A percentile compares a stretch with the other conserved stretches of the same genome.
Conservation (phyloP, 2,329 filamentous ascomycete genomes). For the Arthroderma sp. region DNA sequence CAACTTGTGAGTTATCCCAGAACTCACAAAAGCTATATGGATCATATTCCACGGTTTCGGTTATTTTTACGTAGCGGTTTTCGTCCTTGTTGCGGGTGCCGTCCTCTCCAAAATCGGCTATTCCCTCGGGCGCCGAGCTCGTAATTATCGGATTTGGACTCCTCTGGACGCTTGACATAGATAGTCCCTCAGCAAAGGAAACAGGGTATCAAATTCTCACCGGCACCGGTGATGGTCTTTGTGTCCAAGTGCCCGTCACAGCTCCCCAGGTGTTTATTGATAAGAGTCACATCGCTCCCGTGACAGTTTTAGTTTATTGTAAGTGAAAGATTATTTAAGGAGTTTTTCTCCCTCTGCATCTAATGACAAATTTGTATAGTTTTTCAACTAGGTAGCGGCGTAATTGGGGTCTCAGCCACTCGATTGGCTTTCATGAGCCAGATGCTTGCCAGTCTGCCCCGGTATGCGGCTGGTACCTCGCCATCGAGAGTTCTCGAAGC, state of each 20-base stretch:
- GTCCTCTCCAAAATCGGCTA: not conserved
- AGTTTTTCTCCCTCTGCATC: no score
- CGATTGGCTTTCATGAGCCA: no score
- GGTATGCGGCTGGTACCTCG: no score
- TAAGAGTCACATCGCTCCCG: not conserved
- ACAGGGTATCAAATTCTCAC: conserved; percentile 15
- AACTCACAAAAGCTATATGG: not conserved
- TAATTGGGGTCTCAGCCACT: no score
- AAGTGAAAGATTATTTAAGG: no score
- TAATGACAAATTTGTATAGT: no score
- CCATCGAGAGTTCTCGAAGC: no score
- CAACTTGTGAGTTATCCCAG: not conserved
- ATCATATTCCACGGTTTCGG: no score
- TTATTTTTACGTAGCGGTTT: not conserved
- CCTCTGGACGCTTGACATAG: conserved; percentile 15
- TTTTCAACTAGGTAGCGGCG: no score
- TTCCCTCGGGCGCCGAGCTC: not conserved
- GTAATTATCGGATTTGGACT: conserved; percentile 16
- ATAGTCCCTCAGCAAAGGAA: conserved; percentile 11
- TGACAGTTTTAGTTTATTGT: no score
- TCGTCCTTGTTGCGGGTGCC: not conserved
- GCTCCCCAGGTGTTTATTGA: conserved; percentile 12
- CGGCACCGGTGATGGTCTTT: conserved; percentile 13
- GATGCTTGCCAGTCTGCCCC: no score
- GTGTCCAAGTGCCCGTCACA: conserved; percentile 11